Evolutionary conservation across 140 eudicot genomes (phyloP).

Genomic region (Erigeron philadelphicus): DNA sequence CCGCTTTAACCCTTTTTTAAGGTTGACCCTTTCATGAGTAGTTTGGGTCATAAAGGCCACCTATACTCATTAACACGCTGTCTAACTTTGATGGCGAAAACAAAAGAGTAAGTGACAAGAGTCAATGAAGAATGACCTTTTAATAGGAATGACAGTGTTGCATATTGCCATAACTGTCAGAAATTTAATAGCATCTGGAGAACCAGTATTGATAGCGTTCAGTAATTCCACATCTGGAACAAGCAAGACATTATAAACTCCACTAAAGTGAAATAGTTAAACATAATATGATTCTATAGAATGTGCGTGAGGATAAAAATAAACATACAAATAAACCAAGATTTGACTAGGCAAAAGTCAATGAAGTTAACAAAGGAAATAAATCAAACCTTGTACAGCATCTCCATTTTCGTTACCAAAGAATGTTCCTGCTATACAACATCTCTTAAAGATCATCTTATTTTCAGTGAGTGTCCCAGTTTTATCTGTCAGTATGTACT

Average conservation of each 20-base stretch:
- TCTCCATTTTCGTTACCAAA: conserved; percentile 91
- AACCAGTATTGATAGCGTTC: conserved; percentile 54
- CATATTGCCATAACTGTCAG: conserved; percentile 88
- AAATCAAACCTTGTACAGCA: conserved; percentile 69
- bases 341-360: conserved; percentile 2
- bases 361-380: conserved; percentile 12
- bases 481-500: conserved; percentile 95
- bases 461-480: conserved; percentile 97
- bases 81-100: background rate
- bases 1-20: background rate
- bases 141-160: conserved; percentile 81
- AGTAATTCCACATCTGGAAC: conserved; percentile 68
- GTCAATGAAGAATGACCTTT: conserved; percentile 45
- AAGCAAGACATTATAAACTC: conserved; percentile 20
- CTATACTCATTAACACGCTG: conserved; percentile 10
- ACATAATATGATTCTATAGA: background rate
- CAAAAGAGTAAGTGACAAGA: conserved; percentile 1
- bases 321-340: background rate
- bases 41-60: background rate
- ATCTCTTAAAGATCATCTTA: conserved; percentile 83
- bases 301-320: background rate
- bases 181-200: conserved; percentile 70
- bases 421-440: conserved; percentile 70
- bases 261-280: conserved; percentile 7
- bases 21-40: background rate